These are phyloP conservation scores for Canna indica DNA, from an alignment of 176 grass and related monocot genomes.

Conservation along the genomic window DNA sequence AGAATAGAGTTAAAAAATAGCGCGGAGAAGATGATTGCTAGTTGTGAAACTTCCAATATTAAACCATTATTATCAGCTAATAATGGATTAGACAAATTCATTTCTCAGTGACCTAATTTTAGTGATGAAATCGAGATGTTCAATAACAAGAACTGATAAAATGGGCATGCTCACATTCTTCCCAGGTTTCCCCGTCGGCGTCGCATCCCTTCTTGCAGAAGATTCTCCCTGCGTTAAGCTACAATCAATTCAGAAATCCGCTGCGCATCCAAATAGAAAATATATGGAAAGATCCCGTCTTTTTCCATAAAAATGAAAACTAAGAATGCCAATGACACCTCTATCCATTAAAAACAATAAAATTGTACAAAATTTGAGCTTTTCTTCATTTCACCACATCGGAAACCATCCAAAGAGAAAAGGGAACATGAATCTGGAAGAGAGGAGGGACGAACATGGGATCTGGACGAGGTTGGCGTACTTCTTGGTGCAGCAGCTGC, in stretches of 20 bases:
- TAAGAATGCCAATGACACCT: not conserved
- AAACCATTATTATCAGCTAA: not conserved
- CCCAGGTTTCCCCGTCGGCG: conserved; percentile 83
- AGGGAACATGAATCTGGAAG: not conserved
- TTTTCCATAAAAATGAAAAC: not conserved
- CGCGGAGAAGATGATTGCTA: not conserved
- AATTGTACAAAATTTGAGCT: not conserved
- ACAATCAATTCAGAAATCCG: not conserved
- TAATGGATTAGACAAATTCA: not conserved
- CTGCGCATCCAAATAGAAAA: not conserved
- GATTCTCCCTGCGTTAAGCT: conserved; percentile 59
- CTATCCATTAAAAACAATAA: not conserved
- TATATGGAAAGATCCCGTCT: not conserved
- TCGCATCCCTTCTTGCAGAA: conserved; percentile 97
- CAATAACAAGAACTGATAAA: not conserved
- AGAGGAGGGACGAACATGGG: conserved; percentile 43
- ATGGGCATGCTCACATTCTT: conserved; percentile 55
- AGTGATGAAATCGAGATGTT: not conserved
- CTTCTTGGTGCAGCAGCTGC: conserved; percentile 90
- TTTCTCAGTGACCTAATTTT: not conserved
- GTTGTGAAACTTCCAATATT: not conserved
- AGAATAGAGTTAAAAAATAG: not conserved
- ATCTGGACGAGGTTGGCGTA: conserved; percentile 70
- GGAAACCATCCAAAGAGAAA: not conserved
- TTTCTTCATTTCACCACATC: not conserved